Base-by-base conservation (phyloP, 164 flowering plant species). In the Nymphaea thermarum region DNA sequence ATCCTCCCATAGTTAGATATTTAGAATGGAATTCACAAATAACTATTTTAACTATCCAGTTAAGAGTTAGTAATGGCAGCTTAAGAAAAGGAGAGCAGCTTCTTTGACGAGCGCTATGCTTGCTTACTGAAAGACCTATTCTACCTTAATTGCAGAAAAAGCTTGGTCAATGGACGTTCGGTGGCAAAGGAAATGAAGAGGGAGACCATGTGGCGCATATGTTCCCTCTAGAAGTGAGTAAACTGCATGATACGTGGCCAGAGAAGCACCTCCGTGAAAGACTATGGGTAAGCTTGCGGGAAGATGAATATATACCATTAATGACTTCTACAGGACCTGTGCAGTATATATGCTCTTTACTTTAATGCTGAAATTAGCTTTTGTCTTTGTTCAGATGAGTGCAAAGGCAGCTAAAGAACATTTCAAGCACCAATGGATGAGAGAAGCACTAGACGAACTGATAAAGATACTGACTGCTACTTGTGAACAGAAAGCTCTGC, bases 201-300 rank as follows among this genome's bases (percentile, higher is more conserved):
- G 53, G 53, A 45, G 5, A 45, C 11, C 53, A 10, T 45, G 11
- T 10, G 53, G 97, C 95, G 0, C 73, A 71, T 69, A 87, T 89
- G 91, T 89, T 86, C 68, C 87, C 97, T 43, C 75, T 89, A 72
- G 79, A 76, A 64, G 96, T 91, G 2, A 78, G 77, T 8, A 80
- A 89, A 73, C 81, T 86, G 73, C 80, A 85, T 6, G 93, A 89
- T 12, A 68, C 69, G 0, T 91, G 97, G 97, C 93, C 96, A 0
- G 97, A 89, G 69, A 77, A 79, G 44, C 57, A 79, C 59, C 72
- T 77, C 42, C 77, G 96, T 0, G 74, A 70, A 72, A 75, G 97
- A 76, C 42, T 67, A 63, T 91, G 97, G 97, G 96, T 90, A 79
- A 5, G 86, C 63, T 14, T 12, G 8, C 14, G 43, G 36, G 3